Evolutionary conservation across 768 basidiomycete species (phyloP).

Genomic region (Tricholoma terreum): DNA sequence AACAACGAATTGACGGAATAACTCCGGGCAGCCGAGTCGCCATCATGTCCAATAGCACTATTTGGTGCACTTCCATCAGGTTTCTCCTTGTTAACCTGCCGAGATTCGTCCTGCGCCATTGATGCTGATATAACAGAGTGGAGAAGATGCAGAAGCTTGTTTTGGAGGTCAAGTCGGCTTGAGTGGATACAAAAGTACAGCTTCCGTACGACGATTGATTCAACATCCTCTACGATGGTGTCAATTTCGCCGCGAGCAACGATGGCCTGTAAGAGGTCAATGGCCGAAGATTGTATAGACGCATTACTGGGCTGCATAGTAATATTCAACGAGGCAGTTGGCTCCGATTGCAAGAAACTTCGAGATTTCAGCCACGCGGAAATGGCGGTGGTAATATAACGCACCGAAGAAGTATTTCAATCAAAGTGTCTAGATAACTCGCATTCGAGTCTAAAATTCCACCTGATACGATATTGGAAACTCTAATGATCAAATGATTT

Average conservation of each 20-base stretch:
- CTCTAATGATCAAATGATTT: conserved; percentile 2
- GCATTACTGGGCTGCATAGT: conserved; percentile 63
- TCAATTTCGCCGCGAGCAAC: conserved; percentile 82
- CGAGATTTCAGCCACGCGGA: conserved; percentile 4
- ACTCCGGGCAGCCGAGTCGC: conserved; percentile 24
- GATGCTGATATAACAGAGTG: conserved; percentile 80
- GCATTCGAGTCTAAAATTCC: conserved; percentile 48
- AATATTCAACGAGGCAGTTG: conserved; percentile 41
- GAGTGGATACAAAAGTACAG: conserved; percentile 72
- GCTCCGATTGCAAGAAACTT: conserved; percentile 80
- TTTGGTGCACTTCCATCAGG: conserved; percentile 31
- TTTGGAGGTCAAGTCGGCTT: conserved; percentile 78
- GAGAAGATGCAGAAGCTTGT: conserved; percentile 87
- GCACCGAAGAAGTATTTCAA: conserved; percentile 73
- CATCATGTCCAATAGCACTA: conserved; percentile 30
- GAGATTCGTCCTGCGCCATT: conserved; percentile 33
- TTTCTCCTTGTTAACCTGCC: conserved; percentile 21
- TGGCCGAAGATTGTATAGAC: conserved; percentile 65
- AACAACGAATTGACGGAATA: conserved; percentile 69
- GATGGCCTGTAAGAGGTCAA: conserved; percentile 82
- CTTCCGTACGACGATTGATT: conserved; percentile 70
- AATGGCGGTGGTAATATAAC: conserved; percentile 11
- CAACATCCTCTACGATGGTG: conserved; percentile 55
- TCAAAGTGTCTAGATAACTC: conserved; percentile 74
- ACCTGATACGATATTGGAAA: conserved; percentile 20